Percentiles rank a stretch among this genome's conserved stretches.
These are phyloP conservation scores for Capronia americana DNA, from an alignment of 2,329 filamentous ascomycete genomes.

Conservation along the genomic window DNA sequence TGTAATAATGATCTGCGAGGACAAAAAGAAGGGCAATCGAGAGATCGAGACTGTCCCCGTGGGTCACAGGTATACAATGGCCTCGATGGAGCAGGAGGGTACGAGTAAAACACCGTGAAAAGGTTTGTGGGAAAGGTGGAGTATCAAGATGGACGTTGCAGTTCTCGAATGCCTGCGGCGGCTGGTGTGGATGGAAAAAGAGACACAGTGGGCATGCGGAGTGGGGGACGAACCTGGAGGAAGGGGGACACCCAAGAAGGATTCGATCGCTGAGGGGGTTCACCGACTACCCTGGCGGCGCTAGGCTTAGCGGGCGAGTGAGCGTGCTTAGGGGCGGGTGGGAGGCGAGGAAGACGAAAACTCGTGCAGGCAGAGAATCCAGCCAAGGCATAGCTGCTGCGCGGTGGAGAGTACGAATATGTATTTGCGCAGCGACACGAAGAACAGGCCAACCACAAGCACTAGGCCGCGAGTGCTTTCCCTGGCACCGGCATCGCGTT, in stretches of 20 bases:
- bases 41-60: constrained; percentile 12
- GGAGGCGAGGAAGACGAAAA: constrained; percentile 25
- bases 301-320: constrained; percentile 11
- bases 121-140: constrained; percentile 3
- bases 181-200: constrained; percentile 16
- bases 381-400: neutral
- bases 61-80: constrained; percentile 1
- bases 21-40: constrained; percentile 15
- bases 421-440: neutral
- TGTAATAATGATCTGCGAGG: constrained; percentile 24
- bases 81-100: neutral
- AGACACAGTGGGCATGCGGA: constrained; percentile 11
- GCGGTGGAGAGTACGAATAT: constrained; percentile 3
- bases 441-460: neutral
- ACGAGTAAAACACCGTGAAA: neutral
- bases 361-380: neutral
- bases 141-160: constrained; percentile 14
- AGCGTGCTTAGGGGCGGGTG: constrained; percentile 16
- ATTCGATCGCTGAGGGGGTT: constrained; percentile 13
- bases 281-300: constrained; percentile 11
- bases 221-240: constrained; percentile 24
- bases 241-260: constrained; percentile 1
- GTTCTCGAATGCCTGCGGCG: neutral
- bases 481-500: neutral
- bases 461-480: neutral